Percentiles rank a stretch among this genome's conserved stretches.
These are phyloP conservation scores for Gentiana dahurica DNA, from an alignment of 257 asterid species.

Conservation along the genomic window DNA sequence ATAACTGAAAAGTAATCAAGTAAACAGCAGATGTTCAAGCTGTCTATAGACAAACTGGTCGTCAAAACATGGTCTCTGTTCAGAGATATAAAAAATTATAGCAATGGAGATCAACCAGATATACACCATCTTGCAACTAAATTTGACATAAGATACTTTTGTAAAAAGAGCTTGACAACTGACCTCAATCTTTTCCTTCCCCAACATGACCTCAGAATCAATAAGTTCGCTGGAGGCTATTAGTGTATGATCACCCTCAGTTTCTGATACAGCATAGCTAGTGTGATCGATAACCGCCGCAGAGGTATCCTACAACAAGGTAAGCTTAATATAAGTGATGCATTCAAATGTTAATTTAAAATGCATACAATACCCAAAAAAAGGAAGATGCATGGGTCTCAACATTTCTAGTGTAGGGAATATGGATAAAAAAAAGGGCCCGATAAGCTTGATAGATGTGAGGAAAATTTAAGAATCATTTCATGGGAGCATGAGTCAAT, in stretches of 20 bases:
- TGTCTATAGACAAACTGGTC: neutral
- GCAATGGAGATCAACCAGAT: neutral
- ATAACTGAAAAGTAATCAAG: neutral
- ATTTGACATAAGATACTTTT: neutral
- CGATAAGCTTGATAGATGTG: no score
- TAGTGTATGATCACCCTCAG: slow-evolving; percentile 64
- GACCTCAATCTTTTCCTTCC: slow-evolving; percentile 56
- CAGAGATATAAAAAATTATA: neutral
- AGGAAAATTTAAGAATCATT: no score
- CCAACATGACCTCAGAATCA: slow-evolving; percentile 53
- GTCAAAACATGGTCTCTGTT: neutral
- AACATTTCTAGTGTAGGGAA: no score
- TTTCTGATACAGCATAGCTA: slow-evolving; percentile 50
- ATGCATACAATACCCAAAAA: neutral
- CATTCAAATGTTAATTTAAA: neutral
- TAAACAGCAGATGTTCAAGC: no score
- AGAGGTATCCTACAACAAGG: slow-evolving; percentile 43
- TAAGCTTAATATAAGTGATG: neutral
- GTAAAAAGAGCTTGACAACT: neutral
- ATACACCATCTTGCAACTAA: neutral
- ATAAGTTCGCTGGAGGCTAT: slow-evolving; percentile 50
- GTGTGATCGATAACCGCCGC: slow-evolving; percentile 59
- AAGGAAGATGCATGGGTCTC: neutral
- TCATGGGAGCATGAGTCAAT: no score
- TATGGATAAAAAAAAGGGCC: no score